These are phyloP conservation scores for Scutellaria galericulata DNA, from an alignment of 257 asterid genomes.

Conservation along the genomic window DNA sequence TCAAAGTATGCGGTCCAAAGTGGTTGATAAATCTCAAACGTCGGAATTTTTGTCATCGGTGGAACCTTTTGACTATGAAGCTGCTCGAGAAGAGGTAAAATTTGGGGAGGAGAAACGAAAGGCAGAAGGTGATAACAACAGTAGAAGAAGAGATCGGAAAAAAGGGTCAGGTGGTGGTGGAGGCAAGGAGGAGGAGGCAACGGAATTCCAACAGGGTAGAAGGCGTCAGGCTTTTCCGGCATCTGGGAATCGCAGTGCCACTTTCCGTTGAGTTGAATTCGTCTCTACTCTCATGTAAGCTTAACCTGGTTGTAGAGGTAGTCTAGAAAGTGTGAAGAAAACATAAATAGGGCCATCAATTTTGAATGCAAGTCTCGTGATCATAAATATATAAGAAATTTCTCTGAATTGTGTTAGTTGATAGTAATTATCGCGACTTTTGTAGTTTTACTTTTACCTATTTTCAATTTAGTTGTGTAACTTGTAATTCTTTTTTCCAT, in stretches of 20 bases:
- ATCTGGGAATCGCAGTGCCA: slow-evolving; percentile 89
- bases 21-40: slow-evolving; percentile 43
- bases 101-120: slow-evolving; percentile 48
- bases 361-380: slow-evolving; percentile 4
- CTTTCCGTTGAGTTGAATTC: slow-evolving; percentile 53
- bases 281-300: neutral
- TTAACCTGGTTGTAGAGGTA: slow-evolving; percentile 15
- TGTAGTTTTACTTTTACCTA: too few species aligned
- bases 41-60: slow-evolving; percentile 40
- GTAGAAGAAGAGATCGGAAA: slow-evolving; percentile 48
- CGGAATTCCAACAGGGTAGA: slow-evolving; percentile 66
- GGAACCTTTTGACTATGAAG: slow-evolving; percentile 76
- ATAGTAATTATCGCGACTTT: too few species aligned
- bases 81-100: slow-evolving; percentile 61
- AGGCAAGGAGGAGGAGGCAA: slow-evolving; percentile 44
- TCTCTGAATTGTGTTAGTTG: too few species aligned
- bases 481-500: too few species aligned
- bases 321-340: neutral
- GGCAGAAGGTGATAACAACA: slow-evolving; percentile 34
- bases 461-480: too few species aligned
- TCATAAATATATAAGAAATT: neutral
- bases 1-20: slow-evolving; percentile 33
- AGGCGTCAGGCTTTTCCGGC: slow-evolving; percentile 95
- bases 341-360: neutral
- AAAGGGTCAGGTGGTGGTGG: slow-evolving; percentile 35